These are phyloP conservation scores for Leucaena leucocephala DNA, from an alignment of 306 rosid genomes.

Conservation along the genomic window DNA sequence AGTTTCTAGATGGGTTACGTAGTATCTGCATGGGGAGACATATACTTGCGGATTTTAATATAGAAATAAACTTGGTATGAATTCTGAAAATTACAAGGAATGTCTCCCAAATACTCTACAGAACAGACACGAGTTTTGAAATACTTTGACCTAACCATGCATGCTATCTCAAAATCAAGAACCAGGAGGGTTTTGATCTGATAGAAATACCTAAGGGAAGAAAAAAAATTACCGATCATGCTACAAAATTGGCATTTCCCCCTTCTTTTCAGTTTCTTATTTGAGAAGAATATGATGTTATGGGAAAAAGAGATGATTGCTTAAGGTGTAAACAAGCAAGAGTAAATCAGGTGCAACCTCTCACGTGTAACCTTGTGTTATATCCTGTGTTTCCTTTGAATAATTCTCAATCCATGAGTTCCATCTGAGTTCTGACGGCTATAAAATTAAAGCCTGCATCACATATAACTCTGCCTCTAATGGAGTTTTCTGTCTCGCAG, in stretches of 20 bases:
- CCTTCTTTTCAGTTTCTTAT: background rate
- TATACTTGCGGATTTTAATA: background rate
- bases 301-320: slow-evolving; percentile 4
- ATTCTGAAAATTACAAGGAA: background rate
- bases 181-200: background rate
- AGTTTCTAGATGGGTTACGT: background rate
- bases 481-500: too few species aligned
- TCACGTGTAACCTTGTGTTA: slow-evolving; percentile 16
- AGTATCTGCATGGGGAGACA: background rate
- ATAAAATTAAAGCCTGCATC: background rate
- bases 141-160: background rate
- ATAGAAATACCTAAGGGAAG: background rate
- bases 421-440: background rate
- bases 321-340: background rate
- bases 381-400: slow-evolving; percentile 27
- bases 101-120: background rate
- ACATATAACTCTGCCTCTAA: background rate
- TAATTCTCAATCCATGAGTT: background rate
- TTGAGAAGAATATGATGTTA: background rate
- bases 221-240: background rate
- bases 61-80: background rate
- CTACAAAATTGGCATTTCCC: background rate
- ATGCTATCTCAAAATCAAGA: background rate
- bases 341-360: slow-evolving; percentile 12
- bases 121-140: background rate